Evolutionary conservation across 1,284 basidiomycete genomes (phyloP).

Genomic region (Leccinum subrobustum): DNA sequence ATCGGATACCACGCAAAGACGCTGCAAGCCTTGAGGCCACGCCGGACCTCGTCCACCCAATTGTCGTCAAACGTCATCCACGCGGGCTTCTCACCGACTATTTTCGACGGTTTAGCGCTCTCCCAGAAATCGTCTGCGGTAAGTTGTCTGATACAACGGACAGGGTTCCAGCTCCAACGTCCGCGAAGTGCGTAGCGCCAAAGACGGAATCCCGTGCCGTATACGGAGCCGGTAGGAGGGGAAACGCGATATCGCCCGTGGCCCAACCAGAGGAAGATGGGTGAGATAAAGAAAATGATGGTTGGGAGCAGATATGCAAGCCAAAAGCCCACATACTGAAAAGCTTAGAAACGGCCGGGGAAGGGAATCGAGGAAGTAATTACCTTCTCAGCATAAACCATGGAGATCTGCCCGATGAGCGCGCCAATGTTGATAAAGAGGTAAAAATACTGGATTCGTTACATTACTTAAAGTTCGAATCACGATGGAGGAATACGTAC

Average conservation of each 20-base stretch:
- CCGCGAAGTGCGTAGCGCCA: slow-evolving; percentile 52
- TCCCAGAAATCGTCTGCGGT: slow-evolving; percentile 78
- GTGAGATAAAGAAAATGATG: slow-evolving; percentile 63
- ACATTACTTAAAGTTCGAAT: neutral
- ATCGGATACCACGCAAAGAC: slow-evolving; percentile 81
- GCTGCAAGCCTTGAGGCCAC: slow-evolving; percentile 81
- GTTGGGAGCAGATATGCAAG: slow-evolving; percentile 72
- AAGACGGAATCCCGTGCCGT: slow-evolving; percentile 50
- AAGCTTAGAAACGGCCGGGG: neutral
- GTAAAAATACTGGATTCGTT: slow-evolving; percentile 61
- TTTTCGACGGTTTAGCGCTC: slow-evolving; percentile 63
- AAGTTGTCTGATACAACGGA: slow-evolving; percentile 46
- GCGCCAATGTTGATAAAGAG: slow-evolving; percentile 80
- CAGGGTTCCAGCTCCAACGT: slow-evolving; percentile 60
- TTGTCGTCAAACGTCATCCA: slow-evolving; percentile 79
- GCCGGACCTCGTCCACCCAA: slow-evolving; percentile 82
- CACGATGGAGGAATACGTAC: slow-evolving; percentile 33
- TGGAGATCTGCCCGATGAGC: slow-evolving; percentile 65
- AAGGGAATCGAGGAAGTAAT: neutral
- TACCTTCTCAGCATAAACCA: slow-evolving; percentile 75
- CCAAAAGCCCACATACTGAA: slow-evolving; percentile 67
- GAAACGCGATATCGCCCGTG: slow-evolving; percentile 64
- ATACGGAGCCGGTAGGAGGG: slow-evolving; percentile 79
- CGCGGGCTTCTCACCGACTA: slow-evolving; percentile 42
- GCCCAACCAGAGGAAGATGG: slow-evolving; percentile 68